These are phyloP conservation scores for Solanum gandarillasii DNA, from an alignment of 257 asterid genomes.

Conservation along the genomic window DNA sequence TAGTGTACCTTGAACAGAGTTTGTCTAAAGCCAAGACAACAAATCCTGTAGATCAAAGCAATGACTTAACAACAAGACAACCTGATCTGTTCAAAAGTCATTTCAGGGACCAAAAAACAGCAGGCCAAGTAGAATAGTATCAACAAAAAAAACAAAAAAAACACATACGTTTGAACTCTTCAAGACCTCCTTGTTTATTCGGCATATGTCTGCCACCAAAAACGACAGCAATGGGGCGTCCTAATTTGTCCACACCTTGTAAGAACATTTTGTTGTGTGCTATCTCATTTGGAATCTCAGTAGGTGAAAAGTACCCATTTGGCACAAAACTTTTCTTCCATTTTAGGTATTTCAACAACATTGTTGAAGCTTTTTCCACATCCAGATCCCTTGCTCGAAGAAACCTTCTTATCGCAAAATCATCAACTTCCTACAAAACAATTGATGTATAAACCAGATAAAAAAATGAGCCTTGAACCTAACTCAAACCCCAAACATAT, in stretches of 20 bases:
- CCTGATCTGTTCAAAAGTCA: not conserved
- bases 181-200: slow-evolving; percentile 37
- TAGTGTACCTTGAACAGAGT: slow-evolving; percentile 49
- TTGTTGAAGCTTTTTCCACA: slow-evolving; percentile 40
- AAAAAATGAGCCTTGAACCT: not conserved
- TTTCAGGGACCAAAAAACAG: not conserved
- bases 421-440: slow-evolving; percentile 43
- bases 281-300: slow-evolving; percentile 40
- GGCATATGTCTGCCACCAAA: slow-evolving; percentile 46
- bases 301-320: slow-evolving; percentile 30
- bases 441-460: not conserved
- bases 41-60: slow-evolving; percentile 38
- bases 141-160: not conserved
- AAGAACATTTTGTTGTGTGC: slow-evolving; percentile 55
- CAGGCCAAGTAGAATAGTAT: not conserved
- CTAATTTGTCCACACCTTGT: slow-evolving; percentile 67
- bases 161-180: slow-evolving; percentile 57
- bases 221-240: slow-evolving; percentile 55
- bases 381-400: slow-evolving; percentile 63
- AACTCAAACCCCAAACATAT: not conserved
- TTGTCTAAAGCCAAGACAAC: slow-evolving; percentile 52
- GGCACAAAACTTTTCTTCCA: slow-evolving; percentile 61
- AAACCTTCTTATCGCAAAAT: slow-evolving; percentile 51
- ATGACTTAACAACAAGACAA: not conserved
- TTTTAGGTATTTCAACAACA: slow-evolving; percentile 35